phyloP scores from a whole-genome alignment of 371 early-diverging fungal species.

The Rhizopus delemar region DNA sequence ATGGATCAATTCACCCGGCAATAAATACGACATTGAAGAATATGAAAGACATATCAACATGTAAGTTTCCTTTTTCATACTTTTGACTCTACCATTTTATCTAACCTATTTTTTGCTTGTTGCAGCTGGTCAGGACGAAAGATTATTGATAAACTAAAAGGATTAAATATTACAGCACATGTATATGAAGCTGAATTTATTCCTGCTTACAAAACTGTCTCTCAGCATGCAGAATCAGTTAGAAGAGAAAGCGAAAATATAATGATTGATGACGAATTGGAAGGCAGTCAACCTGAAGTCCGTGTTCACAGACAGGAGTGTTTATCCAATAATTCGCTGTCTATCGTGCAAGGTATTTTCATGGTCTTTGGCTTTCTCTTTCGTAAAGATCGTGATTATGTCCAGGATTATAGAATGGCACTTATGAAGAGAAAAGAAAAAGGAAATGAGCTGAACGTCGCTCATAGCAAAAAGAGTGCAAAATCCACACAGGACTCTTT shows the following conservation, averaged over 20 bases:
- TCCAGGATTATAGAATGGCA: conserved; percentile 50
- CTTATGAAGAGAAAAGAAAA: conserved; percentile 33
- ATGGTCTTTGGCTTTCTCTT: conserved; percentile 42
- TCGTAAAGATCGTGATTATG: conserved; percentile 23
- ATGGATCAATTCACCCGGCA: conserved; percentile 24
- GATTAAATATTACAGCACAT: conserved; percentile 22
- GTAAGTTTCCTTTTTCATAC: conserved; percentile 27
- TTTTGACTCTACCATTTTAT: not conserved
- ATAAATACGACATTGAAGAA: conserved; percentile 29
- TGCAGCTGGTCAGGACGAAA: conserved; percentile 41
- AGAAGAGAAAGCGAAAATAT: conserved; percentile 28
- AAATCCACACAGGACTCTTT: not conserved
- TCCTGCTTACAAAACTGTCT: conserved; percentile 30
- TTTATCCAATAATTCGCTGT: conserved; percentile 15
- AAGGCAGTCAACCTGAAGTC: not conserved
- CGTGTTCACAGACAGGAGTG: conserved; percentile 4
- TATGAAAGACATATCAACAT: conserved; percentile 43
- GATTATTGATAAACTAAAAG: conserved; percentile 27
- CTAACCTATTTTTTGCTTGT: not conserved
- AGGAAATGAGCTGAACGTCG: not conserved
- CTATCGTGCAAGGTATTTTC: conserved; percentile 27
- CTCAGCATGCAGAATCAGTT: conserved; percentile 27
- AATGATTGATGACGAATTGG: not conserved
- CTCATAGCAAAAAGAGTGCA: not conserved
- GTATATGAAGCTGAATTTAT: conserved; percentile 17